These are phyloP conservation scores for Trichosporon sp. DNA, from an alignment of 1,284 basidiomycete species.

Conservation along the genomic window DNA sequence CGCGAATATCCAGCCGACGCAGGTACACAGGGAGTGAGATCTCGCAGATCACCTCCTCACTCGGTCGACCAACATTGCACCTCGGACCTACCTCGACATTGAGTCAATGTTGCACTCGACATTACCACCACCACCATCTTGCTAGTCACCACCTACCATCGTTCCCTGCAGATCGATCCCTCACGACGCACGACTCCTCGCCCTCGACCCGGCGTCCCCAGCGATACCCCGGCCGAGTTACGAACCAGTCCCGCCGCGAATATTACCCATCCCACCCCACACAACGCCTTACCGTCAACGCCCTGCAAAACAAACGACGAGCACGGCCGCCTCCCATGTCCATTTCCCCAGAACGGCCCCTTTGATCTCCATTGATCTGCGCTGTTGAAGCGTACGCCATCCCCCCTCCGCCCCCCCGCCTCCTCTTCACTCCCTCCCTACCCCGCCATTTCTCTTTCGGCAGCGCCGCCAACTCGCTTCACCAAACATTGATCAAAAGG, in stretches of 20 bases:
- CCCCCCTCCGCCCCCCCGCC: too few species aligned
- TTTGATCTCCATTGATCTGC: too few species aligned
- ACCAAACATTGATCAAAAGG: neutral
- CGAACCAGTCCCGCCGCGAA: too few species aligned
- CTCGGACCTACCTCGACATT: neutral
- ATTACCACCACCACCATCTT: neutral
- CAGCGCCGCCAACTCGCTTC: neutral
- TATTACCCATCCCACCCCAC: too few species aligned
- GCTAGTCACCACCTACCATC: neutral
- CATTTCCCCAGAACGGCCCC: too few species aligned
- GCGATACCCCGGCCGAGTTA: too few species aligned
- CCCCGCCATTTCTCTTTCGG: neutral
- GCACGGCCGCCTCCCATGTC: too few species aligned
- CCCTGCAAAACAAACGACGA: too few species aligned
- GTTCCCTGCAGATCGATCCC: neutral
- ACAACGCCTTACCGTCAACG: too few species aligned
- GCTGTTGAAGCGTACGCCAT: too few species aligned
- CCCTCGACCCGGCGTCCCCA: too few species aligned
- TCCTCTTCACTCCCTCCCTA: too few species aligned
- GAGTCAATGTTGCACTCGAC: neutral
- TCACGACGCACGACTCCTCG: neutral
- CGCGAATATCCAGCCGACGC: neutral
- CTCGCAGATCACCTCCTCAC: neutral
- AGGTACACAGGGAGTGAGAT: neutral
- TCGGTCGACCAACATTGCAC: neutral